Evolutionary conservation across 305 asterid genomes (phyloP), one percentile per base, ranked within the genome.

Genomic region (Solanum chacoense): DNA sequence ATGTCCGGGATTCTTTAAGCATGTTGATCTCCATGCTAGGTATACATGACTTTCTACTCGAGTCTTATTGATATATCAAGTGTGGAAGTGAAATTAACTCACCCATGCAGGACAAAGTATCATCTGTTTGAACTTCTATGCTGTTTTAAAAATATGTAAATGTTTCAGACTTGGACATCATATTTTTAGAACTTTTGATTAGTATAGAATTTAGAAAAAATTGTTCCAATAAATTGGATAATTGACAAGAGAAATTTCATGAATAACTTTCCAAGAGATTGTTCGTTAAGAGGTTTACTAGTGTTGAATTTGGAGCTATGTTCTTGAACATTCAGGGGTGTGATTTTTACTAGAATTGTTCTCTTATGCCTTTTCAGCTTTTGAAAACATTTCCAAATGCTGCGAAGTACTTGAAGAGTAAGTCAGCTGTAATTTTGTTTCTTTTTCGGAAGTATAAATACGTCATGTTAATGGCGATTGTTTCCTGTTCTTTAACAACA

Each of bases 311-410:
- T 81, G 86, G 72, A 81, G 38, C 29, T 45, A 81, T 18, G 86
- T 45, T 45, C 20, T 81, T 80, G 72, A 81, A 1, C 8, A 63
- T 74, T 67, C 84, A 78, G 85, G 84, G 69, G 67, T 72, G 32
- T 87, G 91, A 86, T 55, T 85, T 85, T 85, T 73, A 89, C 93
- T 90, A 88, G 92, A 50, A 11, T 18, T 87, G 14, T 90, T 74
- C 84, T 67, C 84, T 77, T 90, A 65, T 81, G 32, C 88, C 75
- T 88, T 92, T 94, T 91, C 95, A 97, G 99, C 94, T 97, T 91
- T 88, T 95, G 89, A 97, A 95, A 94, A 94, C 99, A 24, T 92
- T 96, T 92, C 98, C 99, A 2, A 89, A 90, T 87, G 92, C 99
- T 77, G 16, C 95, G 59, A 93, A 88, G 87, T 88, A 89, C 93